Base-by-base conservation (phyloP, 176 grass and related monocot species). In the Phyllostachys edulis region DNA sequence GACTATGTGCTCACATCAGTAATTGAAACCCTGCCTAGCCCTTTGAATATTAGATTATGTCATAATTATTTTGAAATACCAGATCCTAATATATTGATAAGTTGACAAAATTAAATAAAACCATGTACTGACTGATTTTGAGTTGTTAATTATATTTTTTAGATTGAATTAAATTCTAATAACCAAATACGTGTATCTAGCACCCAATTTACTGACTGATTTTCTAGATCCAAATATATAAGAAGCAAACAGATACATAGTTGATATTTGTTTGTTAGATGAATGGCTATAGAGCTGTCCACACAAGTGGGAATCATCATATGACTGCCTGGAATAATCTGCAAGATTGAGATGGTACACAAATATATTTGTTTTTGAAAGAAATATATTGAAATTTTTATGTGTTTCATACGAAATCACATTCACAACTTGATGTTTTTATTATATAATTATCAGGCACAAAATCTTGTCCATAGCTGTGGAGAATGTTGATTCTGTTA, bases 401-500 rank as follows among this genome's bases (percentile, higher is more conserved):
- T 68, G 16, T 54, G 3, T 55, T 80, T 51, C 1, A 42, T 55
- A 65, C 26, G 32, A 34, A 34, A 34, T 34, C 32, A n/a, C n/a
- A 85, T 24, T 61, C 23, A 80, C 32, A 60, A 51, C n/a, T 63
- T 71, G 67, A 39, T 77, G 56, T 61, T 40, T 82, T 51, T 68
- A 40, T 83, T 82, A 40, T 41, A 71, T 60, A 18, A 29, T 81
- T 20, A 56, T 42, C 37, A 57, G 16, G 52, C 66, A 79, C 61
- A 49, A 34, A 81, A 16, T 59, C 50, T 57, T 60, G 17, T 20
- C 56, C 17, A 64, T 64, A 81, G 50, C 18, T 69, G 14, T 67
- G 12, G 17, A 9, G 11, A 60, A 74, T 73, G 52, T 80, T 83
- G 14, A 60, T 80, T 52, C 7, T 78, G 50, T 66, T 20, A 47